These are phyloP conservation scores for Bryoerythrophyllum caledonicum DNA, from an alignment of 225 moss, liverwort and hornwort species.

Conservation along the genomic window DNA sequence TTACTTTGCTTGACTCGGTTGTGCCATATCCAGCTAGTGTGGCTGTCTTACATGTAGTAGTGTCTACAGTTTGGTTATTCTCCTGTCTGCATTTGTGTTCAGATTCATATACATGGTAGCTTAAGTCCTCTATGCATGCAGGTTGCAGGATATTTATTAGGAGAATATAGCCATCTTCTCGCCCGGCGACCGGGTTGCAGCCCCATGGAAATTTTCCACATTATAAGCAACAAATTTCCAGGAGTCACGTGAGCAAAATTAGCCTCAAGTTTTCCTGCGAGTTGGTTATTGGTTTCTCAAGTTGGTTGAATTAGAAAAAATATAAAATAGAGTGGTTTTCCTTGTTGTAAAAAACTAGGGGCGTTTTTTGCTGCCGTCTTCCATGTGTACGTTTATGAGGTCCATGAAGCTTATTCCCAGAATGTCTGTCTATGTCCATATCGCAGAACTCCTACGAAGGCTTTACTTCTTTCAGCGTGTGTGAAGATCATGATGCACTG, in stretches of 20 bases:
- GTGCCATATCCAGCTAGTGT: constrained; percentile 18
- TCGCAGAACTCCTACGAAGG: constrained; percentile 87
- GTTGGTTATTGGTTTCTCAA: constrained; percentile 13
- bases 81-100: constrained; percentile 6
- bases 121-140: constrained; percentile 36
- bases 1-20: neutral
- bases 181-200: constrained; percentile 92
- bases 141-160: constrained; percentile 91
- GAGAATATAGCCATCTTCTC: constrained; percentile 98
- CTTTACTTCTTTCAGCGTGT: constrained; percentile 85
- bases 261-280: constrained; percentile 5
- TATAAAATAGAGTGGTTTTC: neutral
- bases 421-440: constrained; percentile 13
- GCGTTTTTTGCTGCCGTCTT: neutral
- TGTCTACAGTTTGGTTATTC: constrained; percentile 23
- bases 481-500: constrained; percentile 95
- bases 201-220: constrained; percentile 81
- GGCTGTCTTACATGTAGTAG: neutral
- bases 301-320: constrained; percentile 15
- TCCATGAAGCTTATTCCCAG: neutral
- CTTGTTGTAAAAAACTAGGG: constrained; percentile 3
- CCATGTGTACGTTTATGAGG: constrained; percentile 1
- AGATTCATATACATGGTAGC: neutral
- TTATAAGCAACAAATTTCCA: constrained; percentile 85
- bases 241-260: constrained; percentile 77